phyloP scores from a whole-genome alignment of 306 rosid genomes.

The Abrus pulchellus region DNA sequence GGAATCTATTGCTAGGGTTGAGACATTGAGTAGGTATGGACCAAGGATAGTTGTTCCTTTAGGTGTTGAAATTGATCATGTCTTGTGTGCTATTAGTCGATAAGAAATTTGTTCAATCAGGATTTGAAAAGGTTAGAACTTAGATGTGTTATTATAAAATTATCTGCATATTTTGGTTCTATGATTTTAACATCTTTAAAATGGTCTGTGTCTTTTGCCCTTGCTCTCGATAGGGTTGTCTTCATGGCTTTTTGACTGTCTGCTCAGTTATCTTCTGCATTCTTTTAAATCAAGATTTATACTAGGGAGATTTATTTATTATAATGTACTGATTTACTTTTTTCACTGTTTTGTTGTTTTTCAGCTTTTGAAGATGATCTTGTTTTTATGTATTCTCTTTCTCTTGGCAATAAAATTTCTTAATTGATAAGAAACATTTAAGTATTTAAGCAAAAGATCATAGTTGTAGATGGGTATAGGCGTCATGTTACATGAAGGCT shows the following conservation, averaged over 20 bases:
- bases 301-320: background rate
- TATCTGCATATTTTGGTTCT: conserved; percentile 21
- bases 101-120: background rate
- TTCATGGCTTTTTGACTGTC: conserved; percentile 23
- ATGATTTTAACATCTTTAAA: conserved; percentile 1
- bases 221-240: conserved; percentile 19
- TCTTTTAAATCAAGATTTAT: background rate
- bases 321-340: background rate
- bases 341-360: conserved; percentile 8
- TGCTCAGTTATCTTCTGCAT: conserved; percentile 3
- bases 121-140: background rate
- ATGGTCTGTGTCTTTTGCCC: conserved; percentile 1
- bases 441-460: background rate
- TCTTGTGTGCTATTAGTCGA: background rate
- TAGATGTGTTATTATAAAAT: background rate
- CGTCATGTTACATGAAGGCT: background rate
- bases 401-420: conserved; percentile 14
- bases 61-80: background rate
- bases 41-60: too few relatives aligned
- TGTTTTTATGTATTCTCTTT: background rate
- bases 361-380: conserved; percentile 12
- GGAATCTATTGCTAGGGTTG: background rate
- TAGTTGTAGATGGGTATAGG: too few relatives aligned
- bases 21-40: too few relatives aligned
- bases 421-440: conserved; percentile 20